phyloP scores from a whole-genome alignment of 176 grass and related monocot genomes.

The Pontederia paniculata region DNA sequence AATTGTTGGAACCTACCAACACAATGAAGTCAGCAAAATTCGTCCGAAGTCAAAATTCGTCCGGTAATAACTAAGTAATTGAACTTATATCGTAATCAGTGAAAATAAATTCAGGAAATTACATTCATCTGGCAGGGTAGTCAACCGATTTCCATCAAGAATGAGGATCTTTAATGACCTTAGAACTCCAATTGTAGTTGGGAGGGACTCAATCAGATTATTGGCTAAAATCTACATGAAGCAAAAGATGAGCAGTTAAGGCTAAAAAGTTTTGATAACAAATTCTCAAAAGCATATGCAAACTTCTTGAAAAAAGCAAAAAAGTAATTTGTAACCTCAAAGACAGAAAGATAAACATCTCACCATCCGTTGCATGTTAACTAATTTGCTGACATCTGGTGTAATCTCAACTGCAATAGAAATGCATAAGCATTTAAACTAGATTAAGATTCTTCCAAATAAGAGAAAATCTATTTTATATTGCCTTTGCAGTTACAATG shows the following conservation, averaged over 20 bases:
- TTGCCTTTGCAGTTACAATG: too few species aligned
- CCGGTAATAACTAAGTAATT: too few species aligned
- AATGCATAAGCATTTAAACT: slow-evolving; percentile 5
- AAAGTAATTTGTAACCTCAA: slow-evolving; percentile 17
- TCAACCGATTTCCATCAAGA: slow-evolving; percentile 83
- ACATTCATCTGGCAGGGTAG: slow-evolving; percentile 79
- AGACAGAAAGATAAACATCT: slow-evolving; percentile 26
- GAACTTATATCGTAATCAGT: too few species aligned
- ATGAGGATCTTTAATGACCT: slow-evolving; percentile 67
- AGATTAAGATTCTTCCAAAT: not conserved
- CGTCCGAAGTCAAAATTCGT: too few species aligned
- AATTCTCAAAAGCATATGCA: not conserved
- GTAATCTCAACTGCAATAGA: slow-evolving; percentile 58
- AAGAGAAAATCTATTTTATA: too few species aligned
- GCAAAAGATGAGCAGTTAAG: slow-evolving; percentile 8
- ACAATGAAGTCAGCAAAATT: too few species aligned
- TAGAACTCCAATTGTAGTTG: slow-evolving; percentile 74
- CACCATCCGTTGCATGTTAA: slow-evolving; percentile 94
- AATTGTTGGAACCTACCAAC: too few species aligned
- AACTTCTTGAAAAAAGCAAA: slow-evolving; percentile 2
- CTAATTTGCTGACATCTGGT: slow-evolving; percentile 43
- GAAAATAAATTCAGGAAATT: slow-evolving; percentile 35
- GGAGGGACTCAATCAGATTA: slow-evolving; percentile 70
- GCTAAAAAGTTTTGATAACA: not conserved
- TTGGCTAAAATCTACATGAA: slow-evolving; percentile 54